These are phyloP conservation scores for Yamadazyma olivae DNA, from an alignment of 805 yeast species.

Conservation along the genomic window DNA sequence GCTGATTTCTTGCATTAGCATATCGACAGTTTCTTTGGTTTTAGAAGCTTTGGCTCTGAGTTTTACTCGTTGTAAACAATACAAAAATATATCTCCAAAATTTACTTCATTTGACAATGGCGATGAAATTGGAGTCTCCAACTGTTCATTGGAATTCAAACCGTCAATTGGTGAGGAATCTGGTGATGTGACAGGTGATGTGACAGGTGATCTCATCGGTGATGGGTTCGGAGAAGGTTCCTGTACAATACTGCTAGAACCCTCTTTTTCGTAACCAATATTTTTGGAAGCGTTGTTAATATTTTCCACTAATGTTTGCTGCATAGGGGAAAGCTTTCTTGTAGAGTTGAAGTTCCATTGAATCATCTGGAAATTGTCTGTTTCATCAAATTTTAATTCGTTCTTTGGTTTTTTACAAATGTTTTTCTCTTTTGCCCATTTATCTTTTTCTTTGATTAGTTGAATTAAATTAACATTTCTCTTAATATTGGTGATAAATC, in stretches of 20 bases:
- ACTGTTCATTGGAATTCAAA: neutral
- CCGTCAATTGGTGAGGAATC: neutral
- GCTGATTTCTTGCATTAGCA: conserved; percentile 38
- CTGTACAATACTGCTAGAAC: too few species aligned
- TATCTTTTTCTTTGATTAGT: conserved; percentile 41
- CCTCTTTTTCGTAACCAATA: neutral
- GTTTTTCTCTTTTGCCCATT: conserved; percentile 26
- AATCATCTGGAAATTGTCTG: conserved; percentile 5
- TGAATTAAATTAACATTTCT: conserved; percentile 23
- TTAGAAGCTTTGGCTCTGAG: conserved; percentile 50
- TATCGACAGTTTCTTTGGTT: conserved; percentile 45
- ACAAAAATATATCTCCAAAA: conserved; percentile 28
- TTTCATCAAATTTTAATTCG: conserved; percentile 5
- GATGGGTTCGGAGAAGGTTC: neutral
- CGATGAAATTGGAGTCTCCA: neutral
- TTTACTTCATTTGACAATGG: neutral
- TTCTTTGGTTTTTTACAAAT: conserved; percentile 6
- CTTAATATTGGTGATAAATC: conserved; percentile 45
- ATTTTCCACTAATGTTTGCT: conserved; percentile 9
- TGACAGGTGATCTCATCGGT: neutral
- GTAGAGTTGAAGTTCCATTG: conserved; percentile 14
- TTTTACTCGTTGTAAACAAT: conserved; percentile 46
- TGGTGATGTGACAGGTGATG: neutral
- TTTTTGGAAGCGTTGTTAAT: neutral
- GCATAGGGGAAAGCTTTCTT: conserved; percentile 12